These are phyloP conservation scores for Orbilia quercus DNA, from an alignment of 2,329 filamentous ascomycete genomes.

Conservation along the genomic window DNA sequence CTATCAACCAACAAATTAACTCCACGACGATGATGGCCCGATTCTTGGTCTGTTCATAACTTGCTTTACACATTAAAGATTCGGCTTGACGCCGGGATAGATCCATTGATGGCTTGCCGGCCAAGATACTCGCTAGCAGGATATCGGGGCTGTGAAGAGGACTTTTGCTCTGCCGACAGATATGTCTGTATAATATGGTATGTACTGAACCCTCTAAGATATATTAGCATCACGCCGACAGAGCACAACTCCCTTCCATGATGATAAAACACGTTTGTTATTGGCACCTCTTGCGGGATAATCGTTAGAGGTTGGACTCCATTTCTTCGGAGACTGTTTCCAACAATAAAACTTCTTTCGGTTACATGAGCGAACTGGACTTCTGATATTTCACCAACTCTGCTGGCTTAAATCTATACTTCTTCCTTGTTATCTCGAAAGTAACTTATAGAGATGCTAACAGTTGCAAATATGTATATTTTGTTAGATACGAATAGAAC, in stretches of 20 bases:
- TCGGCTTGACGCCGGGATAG: not conserved
- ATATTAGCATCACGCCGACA: not conserved
- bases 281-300: conserved; percentile 57
- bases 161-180: no score
- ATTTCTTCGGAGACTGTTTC: conserved; percentile 19
- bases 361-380: conserved; percentile 57
- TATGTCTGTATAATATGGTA: conserved; percentile 10
- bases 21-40: not conserved
- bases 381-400: conserved; percentile 42
- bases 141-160: no score
- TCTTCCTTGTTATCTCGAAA: not conserved
- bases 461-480: not conserved
- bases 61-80: not conserved
- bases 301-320: conserved; percentile 25
- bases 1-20: not conserved
- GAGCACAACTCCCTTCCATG: conserved; percentile 10
- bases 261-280: conserved; percentile 52
- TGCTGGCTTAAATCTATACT: not conserved
- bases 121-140: no score
- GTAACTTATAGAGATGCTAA: conserved; percentile 4
- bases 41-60: not conserved
- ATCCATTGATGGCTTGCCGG: no score
- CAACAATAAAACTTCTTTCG: conserved; percentile 33
- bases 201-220: conserved; percentile 3
- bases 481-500: not conserved